Evolutionary conservation across 2,329 filamentous ascomycete genomes (phyloP).

Genomic region (Falciphora oryzae): DNA sequence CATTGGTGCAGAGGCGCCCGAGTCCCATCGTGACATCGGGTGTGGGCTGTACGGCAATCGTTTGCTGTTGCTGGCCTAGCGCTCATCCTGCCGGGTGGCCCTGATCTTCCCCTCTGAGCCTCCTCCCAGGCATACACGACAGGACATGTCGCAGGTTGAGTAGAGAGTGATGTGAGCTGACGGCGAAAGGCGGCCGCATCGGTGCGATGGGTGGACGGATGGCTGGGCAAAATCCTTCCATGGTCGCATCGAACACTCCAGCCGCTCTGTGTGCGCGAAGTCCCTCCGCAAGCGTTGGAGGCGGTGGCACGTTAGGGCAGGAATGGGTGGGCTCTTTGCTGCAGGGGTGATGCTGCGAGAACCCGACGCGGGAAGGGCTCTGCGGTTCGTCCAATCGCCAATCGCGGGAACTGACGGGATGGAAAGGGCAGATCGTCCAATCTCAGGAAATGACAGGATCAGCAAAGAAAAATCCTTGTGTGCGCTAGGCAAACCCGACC

Average conservation of each 20-base stretch:
- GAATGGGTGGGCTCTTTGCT: neutral
- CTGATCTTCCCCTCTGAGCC: neutral
- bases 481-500: too few species aligned
- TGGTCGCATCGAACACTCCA: too few species aligned
- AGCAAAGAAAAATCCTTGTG: too few species aligned
- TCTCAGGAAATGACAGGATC: neutral
- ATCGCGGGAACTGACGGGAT: neutral
- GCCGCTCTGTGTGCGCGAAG: too few species aligned
- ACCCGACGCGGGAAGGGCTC: neutral
- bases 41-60: neutral
- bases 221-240: neutral
- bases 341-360: neutral
- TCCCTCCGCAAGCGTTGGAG: too few species aligned
- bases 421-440: neutral
- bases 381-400: neutral
- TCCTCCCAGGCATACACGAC: too few species aligned
- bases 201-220: neutral
- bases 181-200: neutral
- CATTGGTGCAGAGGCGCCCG: too few species aligned
- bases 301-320: too few species aligned
- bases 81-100: neutral
- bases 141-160: too few species aligned
- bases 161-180: neutral
- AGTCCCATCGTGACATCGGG: too few species aligned
- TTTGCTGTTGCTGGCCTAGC: neutral